Evolutionary conservation across 2,329 filamentous ascomycete genomes (phyloP), one percentile per base, ranked within the genome.

Genomic region (Rachicladosporium sp.): DNA sequence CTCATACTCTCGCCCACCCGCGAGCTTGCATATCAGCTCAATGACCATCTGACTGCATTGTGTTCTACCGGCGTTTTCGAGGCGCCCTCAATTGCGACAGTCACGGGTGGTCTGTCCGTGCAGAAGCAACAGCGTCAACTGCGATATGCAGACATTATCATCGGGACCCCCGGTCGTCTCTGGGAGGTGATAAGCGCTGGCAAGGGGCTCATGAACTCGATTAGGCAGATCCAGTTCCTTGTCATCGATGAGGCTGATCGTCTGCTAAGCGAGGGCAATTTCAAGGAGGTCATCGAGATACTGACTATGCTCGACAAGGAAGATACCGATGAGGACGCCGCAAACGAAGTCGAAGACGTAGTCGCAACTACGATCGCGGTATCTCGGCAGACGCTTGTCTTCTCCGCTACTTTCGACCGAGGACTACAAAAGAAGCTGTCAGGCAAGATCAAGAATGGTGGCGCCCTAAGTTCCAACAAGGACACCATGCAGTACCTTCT

Each of bases 211-310:
- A 73, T 89, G 41, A 65, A 68, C 2, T 74, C 77, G 2, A 78
- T 98, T 52, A 80, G 79, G 55, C 64, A 73, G 36, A 80, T 94
- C 36, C 71, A 74, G 36, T 96, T 89, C 56, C 66, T 98, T 2
- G 86, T 96, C 0, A 73, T 98, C 1, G 91, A 98, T 51, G 91
- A 98, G 61, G 91, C 91, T 0, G 91, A 98, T 65, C 74, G 91
- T 38, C 69, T 98, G 11, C 71, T 98, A 45, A 91, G 86, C 38
- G 83, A 93, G 49, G 91, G 91, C 0, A 84, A 95, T 56, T 98
- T 94, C 65, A 89, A 95, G 60, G 91, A 98, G 59, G 78, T 88
- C 4, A 81, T 88, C 49, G 81, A 94, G 41, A 93, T 98, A 13
- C 63, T 98, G 10, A 78, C 78, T 41, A 77, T 85, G 0, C 65